Conservation (phyloP, 116 monocot species). For the Cymodocea nodosa region DNA sequence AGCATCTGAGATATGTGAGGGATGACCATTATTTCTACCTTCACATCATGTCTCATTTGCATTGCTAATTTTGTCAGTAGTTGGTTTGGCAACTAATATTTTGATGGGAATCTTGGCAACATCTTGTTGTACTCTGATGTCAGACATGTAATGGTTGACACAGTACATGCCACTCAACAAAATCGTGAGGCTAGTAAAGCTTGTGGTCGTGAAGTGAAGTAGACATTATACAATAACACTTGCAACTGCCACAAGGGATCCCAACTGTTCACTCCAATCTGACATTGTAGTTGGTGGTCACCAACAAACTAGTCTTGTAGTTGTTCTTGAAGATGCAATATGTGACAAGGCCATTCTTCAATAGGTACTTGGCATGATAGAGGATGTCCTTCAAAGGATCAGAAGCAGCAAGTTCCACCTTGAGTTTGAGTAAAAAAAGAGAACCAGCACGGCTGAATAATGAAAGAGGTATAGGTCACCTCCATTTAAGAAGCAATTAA, state of each 20-base stretch:
- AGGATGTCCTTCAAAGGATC: conserved; percentile 36
- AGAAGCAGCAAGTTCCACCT: too few relatives aligned
- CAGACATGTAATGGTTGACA: conserved; percentile 40
- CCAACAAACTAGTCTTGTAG: conserved; percentile 51
- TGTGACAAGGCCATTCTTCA: conserved; percentile 52
- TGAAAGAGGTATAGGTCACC: too few relatives aligned
- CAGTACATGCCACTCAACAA: conserved; percentile 26
- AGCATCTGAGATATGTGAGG: too few relatives aligned
- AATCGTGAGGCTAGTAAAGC: conserved; percentile 8
- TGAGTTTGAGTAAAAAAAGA: too few relatives aligned
- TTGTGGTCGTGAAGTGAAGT: conserved; percentile 37
- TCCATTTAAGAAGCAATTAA: neutral
- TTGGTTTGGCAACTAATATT: conserved; percentile 20
- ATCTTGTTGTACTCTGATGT: conserved; percentile 54
- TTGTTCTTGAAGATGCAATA: conserved; percentile 85
- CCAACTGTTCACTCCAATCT: conserved; percentile 53
- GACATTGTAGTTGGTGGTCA: conserved; percentile 25
- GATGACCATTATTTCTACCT: too few relatives aligned
- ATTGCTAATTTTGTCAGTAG: neutral
- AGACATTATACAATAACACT: conserved; percentile 32
- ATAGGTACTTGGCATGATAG: conserved; percentile 59
- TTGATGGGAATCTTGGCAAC: conserved; percentile 56
- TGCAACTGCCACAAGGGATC: conserved; percentile 36
- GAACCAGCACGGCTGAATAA: too few relatives aligned
- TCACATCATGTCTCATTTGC: too few relatives aligned